Conservation (phyloP, 345 rosid genomes). For the Mercurialis annua region DNA sequence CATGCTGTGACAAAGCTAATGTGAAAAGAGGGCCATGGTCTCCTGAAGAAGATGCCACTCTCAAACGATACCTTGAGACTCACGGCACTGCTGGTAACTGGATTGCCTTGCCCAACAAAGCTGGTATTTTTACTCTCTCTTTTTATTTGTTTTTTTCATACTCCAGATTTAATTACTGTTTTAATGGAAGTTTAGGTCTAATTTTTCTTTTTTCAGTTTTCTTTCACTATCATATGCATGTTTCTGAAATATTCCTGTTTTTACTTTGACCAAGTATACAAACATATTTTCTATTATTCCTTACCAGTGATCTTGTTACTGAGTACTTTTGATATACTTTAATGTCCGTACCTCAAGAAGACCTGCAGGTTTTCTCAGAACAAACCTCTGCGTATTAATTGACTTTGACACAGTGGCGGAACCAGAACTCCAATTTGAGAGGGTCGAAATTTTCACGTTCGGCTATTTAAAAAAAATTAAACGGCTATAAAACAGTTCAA, state of each 20-base stretch:
- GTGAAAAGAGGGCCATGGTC: conserved; percentile 96
- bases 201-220: not conserved
- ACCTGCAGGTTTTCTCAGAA: not conserved
- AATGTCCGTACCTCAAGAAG: not conserved
- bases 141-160: not conserved
- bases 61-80: conserved; percentile 57
- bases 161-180: not conserved
- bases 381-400: not conserved
- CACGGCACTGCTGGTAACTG: conserved; percentile 80
- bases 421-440: no score
- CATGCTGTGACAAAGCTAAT: conserved; percentile 83
- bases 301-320: not conserved
- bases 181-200: no score
- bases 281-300: not conserved
- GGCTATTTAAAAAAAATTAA: no score
- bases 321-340: not conserved
- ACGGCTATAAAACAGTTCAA: no score
- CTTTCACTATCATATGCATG: not conserved
- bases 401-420: no score
- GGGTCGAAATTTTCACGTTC: no score
- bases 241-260: not conserved
- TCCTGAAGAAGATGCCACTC: conserved; percentile 84
- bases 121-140: conserved; percentile 40
- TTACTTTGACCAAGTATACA: not conserved
- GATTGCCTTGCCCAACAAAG: conserved; percentile 79